Conservation (phyloP, 305 asterid genomes). For the Solanum hybrid region DNA sequence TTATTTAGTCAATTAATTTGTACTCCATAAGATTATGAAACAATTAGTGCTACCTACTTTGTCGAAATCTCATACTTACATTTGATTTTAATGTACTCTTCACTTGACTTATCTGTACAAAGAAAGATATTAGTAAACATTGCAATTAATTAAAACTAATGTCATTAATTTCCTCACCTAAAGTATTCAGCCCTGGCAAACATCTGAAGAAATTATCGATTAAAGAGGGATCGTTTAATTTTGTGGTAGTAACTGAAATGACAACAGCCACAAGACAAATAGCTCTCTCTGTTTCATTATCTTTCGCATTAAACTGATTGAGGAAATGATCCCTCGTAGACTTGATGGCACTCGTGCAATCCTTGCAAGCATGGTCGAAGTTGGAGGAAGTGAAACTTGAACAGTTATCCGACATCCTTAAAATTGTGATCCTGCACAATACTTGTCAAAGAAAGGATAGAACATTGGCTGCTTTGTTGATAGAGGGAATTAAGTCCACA, state of each 20-base stretch:
- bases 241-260: slow-evolving; percentile 35
- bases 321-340: slow-evolving; percentile 16
- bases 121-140: background rate
- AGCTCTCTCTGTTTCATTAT: slow-evolving; percentile 25
- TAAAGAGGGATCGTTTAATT: slow-evolving; percentile 13
- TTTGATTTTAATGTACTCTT: slow-evolving; percentile 37
- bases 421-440: slow-evolving; percentile 2
- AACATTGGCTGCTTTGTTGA: slow-evolving; percentile 34
- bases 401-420: slow-evolving; percentile 23
- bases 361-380: slow-evolving; percentile 37
- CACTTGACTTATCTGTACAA: slow-evolving; percentile 26
- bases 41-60: background rate
- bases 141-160: background rate
- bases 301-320: background rate
- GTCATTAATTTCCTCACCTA: slow-evolving; percentile 26
- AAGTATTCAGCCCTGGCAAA: slow-evolving; percentile 40
- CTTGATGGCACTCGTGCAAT: slow-evolving; percentile 30
- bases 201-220: slow-evolving; percentile 41
- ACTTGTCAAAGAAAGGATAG: slow-evolving; percentile 17
- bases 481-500: slow-evolving; percentile 42
- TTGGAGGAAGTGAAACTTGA: slow-evolving; percentile 28
- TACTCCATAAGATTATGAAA: background rate
- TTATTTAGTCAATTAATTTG: background rate
- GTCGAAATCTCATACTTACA: slow-evolving; percentile 25
- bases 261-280: slow-evolving; percentile 41